A percentile compares a stretch with the other conserved stretches of the same genome.
Evolutionary conservation across 495 filamentous ascomycete genomes (phyloP).

Genomic region (Tuber indicum): DNA sequence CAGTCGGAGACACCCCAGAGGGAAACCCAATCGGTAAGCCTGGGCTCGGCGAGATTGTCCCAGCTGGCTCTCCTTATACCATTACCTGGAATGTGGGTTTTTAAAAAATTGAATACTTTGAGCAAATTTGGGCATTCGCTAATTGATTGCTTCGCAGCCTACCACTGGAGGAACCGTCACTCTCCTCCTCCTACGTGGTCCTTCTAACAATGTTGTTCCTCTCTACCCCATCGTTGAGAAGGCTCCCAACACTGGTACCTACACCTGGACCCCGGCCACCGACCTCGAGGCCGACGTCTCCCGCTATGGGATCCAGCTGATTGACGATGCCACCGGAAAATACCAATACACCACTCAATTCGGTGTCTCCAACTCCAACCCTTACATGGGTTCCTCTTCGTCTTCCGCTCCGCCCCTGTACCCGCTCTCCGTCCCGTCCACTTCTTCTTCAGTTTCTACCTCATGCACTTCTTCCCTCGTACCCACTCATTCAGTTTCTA

Average conservation of each 20-base stretch:
- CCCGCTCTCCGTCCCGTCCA: neutral
- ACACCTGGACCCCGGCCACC: constrained; percentile 52
- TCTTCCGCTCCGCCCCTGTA: constrained; percentile 15
- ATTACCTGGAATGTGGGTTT: constrained; percentile 53
- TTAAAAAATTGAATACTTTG: neutral
- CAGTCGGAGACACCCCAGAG: constrained; percentile 42
- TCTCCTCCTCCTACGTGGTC: constrained; percentile 58
- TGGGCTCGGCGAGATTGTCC: constrained; percentile 50
- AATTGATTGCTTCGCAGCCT: constrained; percentile 37
- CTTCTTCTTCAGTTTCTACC: neutral
- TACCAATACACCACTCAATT: constrained; percentile 69
- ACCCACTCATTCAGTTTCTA: neutral
- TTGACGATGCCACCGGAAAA: constrained; percentile 55
- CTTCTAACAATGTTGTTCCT: constrained; percentile 52
- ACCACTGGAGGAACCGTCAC: constrained; percentile 51
- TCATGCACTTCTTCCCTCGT: neutral
- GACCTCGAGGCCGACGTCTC: constrained; percentile 48
- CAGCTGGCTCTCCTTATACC: constrained; percentile 52
- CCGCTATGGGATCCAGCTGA: constrained; percentile 59
- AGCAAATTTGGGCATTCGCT: neutral
- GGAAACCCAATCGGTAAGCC: constrained; percentile 57
- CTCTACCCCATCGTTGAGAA: constrained; percentile 52
- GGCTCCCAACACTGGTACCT: constrained; percentile 55
- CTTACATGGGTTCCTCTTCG: constrained; percentile 13
- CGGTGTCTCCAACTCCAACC: constrained; percentile 52